A percentile compares a stretch with the other conserved stretches of the same genome.
Evolutionary conservation across 2,329 filamentous ascomycete genomes (phyloP).

Genomic region (Nigrograna mackinnonii): DNA sequence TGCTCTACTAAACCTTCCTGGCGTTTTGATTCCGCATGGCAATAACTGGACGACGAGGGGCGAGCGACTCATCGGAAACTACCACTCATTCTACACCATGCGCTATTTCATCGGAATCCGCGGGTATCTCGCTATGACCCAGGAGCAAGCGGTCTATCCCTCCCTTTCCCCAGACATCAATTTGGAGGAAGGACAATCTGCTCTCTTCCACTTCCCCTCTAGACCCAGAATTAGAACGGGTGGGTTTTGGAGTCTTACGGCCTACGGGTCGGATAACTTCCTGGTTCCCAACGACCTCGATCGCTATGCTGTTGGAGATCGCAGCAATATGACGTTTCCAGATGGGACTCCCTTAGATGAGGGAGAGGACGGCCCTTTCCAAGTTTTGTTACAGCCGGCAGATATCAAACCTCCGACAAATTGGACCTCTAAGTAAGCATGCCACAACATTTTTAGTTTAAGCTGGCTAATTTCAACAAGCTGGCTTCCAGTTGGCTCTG

Average conservation of each 20-base stretch:
- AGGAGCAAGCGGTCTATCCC: background rate
- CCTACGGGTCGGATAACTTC: background rate
- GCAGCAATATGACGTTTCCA: constrained; percentile 2
- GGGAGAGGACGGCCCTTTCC: background rate
- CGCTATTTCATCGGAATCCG: background rate
- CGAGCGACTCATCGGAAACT: background rate
- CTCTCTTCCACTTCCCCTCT: background rate
- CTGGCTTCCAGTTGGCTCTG: too few species aligned
- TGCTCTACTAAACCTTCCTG: background rate
- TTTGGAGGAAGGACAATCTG: background rate
- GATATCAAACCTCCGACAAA: constrained; percentile 3
- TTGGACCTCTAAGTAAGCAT: too few species aligned
- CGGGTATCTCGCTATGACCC: constrained; percentile 1
- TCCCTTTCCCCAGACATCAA: background rate
- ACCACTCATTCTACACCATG: background rate
- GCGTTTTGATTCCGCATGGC: background rate
- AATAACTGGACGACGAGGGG: constrained; percentile 1
- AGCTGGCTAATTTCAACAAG: too few species aligned
- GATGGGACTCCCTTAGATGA: background rate
- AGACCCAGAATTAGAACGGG: background rate
- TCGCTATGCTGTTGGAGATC: constrained; percentile 1
- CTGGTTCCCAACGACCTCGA: background rate
- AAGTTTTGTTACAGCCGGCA: constrained; percentile 1
- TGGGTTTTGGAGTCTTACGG: constrained; percentile 3
- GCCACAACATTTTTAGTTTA: too few species aligned